These are phyloP conservation scores for Aspergillus sp. DNA, from an alignment of 2,329 filamentous ascomycete species.

Conservation along the genomic window DNA sequence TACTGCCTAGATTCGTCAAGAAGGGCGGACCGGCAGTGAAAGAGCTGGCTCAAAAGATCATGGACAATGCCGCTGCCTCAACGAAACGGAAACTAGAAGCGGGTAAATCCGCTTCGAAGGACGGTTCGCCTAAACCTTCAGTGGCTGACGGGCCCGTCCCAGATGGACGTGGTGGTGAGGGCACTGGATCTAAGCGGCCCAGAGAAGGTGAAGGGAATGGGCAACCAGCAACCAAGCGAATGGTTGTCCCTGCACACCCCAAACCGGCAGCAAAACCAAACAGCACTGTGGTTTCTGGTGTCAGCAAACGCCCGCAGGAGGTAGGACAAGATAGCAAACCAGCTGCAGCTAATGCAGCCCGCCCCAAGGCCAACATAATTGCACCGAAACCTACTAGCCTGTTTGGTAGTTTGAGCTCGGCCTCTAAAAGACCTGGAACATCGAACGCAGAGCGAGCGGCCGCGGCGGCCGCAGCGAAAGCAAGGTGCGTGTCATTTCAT, in stretches of 20 bases:
- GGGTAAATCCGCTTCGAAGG: slow-evolving; percentile 40
- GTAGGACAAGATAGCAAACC: slow-evolving; percentile 34
- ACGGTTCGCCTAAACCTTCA: slow-evolving; percentile 33
- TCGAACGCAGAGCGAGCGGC: slow-evolving; percentile 51
- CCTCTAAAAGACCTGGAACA: slow-evolving; percentile 53
- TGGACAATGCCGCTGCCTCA: slow-evolving; percentile 50
- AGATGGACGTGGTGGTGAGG: slow-evolving; percentile 24
- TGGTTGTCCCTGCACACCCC: slow-evolving; percentile 36
- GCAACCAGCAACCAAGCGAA: slow-evolving; percentile 41
- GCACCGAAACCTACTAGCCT: slow-evolving; percentile 48
- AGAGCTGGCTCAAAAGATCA: slow-evolving; percentile 56
- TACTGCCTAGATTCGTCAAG: slow-evolving; percentile 59
- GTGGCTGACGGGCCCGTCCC: slow-evolving; percentile 13
- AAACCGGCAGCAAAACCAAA: slow-evolving; percentile 35
- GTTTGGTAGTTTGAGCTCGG: slow-evolving; percentile 50
- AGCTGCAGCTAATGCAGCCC: slow-evolving; percentile 26
- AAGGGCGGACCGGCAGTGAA: slow-evolving; percentile 60
- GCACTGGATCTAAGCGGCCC: slow-evolving; percentile 40
- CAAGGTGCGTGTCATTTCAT: slow-evolving; percentile 30
- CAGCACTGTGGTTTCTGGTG: slow-evolving; percentile 25
- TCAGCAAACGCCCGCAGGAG: slow-evolving; percentile 31
- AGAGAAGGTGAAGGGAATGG: slow-evolving; percentile 41
- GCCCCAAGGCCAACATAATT: slow-evolving; percentile 42
- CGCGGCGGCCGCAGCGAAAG: slow-evolving; percentile 39
- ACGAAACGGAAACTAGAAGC: slow-evolving; percentile 47